Base-by-base conservation (phyloP, 768 basidiomycete species). In the Podaxis rugospora region DNA sequence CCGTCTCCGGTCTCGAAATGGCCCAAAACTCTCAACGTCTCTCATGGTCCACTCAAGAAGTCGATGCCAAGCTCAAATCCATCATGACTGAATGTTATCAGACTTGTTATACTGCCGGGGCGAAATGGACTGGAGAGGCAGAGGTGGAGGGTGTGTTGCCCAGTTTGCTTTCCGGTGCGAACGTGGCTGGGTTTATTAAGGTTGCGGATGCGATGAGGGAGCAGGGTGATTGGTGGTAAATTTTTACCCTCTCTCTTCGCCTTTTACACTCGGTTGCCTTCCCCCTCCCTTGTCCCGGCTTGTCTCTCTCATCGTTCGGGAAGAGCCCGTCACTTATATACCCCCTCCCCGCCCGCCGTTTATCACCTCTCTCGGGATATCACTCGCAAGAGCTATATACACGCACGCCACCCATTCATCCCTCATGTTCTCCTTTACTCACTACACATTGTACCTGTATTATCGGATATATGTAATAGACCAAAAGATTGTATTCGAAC, bases 1-100 rank as follows among this genome's bases (percentile, higher is more conserved):
- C 87, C 42, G 87, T 89, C 23, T 89, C 86, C 7, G 87, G 87
- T 65, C 83, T 90, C 64, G 89, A 90, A 78, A 89, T 90, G 88
- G 84, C 86, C 1, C 88, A 90, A 76, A 90, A 91, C 79, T 87
- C 85, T 67, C 81, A 84, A 68, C 77, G 84, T 37, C 79, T 85
- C 50, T 77, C 80, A 47, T 90, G 88, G 88, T 74, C 83, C 2
- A 75, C 78, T 59, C 72, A 77, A 62, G 84, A 86, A 66, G 88
- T 91, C 55, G 89, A 91, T 71, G 70, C 68, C 18, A 88, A 87
- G 76, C 77, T 91, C 58, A 84, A 86, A 73, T 74, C 75, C 57
- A 90, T 90, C 76, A 91, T 91, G 89, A 71, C 78, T 32, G 80
- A 83, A 63, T 83, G 83, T 72, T 91, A 82, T 74, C 63, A 82